Conservation (phyloP, 2,329 filamentous ascomycete genomes). For the Trichoderma brevicompactum region DNA sequence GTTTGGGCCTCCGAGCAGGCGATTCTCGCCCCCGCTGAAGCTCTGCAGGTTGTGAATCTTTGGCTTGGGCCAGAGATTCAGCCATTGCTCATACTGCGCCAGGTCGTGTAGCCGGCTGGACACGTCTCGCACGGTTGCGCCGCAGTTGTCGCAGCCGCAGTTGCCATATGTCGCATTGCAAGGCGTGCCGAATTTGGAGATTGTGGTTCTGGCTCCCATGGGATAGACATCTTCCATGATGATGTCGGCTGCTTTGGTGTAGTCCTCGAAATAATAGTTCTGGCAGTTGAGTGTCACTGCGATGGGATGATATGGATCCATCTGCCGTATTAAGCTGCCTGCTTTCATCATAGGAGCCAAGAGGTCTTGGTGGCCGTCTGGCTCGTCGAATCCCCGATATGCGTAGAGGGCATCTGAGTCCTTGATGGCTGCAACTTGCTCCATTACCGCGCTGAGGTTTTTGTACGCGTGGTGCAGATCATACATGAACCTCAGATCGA, state of each 20-base stretch:
- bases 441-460: constrained; percentile 47
- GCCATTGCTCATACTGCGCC: constrained; percentile 45
- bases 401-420: constrained; percentile 48
- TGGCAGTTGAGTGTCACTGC: constrained; percentile 64
- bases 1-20: constrained; percentile 53
- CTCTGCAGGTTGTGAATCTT: constrained; percentile 53
- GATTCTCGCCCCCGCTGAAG: constrained; percentile 51
- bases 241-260: constrained; percentile 60
- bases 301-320: constrained; percentile 66
- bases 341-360: constrained; percentile 51
- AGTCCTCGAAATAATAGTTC: constrained; percentile 63
- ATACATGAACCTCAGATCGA: constrained; percentile 50
- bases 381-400: constrained; percentile 53
- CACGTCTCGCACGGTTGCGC: constrained; percentile 58
- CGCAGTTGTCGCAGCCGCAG: constrained; percentile 67
- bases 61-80: constrained; percentile 50
- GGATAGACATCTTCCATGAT: constrained; percentile 65
- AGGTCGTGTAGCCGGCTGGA: constrained; percentile 47
- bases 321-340: constrained; percentile 49
- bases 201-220: constrained; percentile 59
- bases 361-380: constrained; percentile 61
- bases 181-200: constrained; percentile 58
- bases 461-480: constrained; percentile 51
- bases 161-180: constrained; percentile 65
- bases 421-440: constrained; percentile 48